Base-by-base conservation (phyloP, 1,139 yeast species). In the Blastobotrys niveus region DNA sequence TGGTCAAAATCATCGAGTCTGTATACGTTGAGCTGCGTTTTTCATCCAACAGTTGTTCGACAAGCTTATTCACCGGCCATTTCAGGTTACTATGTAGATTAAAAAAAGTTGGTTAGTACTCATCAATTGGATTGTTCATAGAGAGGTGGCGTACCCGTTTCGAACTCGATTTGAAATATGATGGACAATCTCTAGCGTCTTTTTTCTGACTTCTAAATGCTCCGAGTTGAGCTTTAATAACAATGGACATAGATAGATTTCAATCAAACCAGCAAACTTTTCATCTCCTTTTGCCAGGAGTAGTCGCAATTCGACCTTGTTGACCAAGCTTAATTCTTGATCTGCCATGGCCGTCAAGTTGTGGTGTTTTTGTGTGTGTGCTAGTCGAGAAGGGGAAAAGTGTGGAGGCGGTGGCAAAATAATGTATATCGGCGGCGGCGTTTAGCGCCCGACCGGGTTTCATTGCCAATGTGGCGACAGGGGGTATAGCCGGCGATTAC, bases 201-300 rank as follows among this genome's bases (percentile, higher is more conserved):
- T 80, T 36, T 74, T 69, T 48, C 93, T 71, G 1, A 84, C 95
- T n/a, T 74, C 67, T 1, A 71, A 68, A 61, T 84, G 76, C 2
- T 81, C 76, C 31, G 96, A 87, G 3, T 82, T 77, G 48, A 89
- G 71, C 59, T 91, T 91, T 49, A 89, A 68, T 31, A 91, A 65
- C 32, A 89, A 62, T 1, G 98, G 96, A 2, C 88, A 73, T 39
- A 91, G 69, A 59, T 84, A 91, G 1, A 77, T 62, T 17, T 72
- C 71, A 34, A 91, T 62, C 10, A 82, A 67, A 6, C 72, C 62
- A 56, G 84, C 81, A 45, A 88, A 74, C 56, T 82, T 83, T 2
- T 65, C 70, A 45, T 82, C 85, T 1, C 79, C 70, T 44, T 76
- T 77, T 0, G 97, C 88, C 40, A 91, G 67, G 1, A 95, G 93